Percentiles rank a stretch among this genome's conserved stretches.
Evolutionary conservation across 2,329 filamentous ascomycete genomes (phyloP).

Genomic region (Pseudocercospora musae): DNA sequence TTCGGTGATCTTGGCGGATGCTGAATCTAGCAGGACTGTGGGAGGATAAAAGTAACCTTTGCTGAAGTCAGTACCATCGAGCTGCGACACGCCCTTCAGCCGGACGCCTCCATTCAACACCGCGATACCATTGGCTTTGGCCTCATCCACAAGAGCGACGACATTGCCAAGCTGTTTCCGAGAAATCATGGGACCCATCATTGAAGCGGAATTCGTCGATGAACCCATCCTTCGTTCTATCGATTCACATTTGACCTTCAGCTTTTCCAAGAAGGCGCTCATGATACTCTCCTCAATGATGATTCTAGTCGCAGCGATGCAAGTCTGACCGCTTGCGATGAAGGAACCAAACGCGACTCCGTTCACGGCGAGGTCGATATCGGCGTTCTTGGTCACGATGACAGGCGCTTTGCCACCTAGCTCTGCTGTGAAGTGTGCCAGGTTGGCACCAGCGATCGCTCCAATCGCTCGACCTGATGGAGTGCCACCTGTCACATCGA

Average conservation of each 20-base stretch:
- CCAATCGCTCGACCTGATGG: conserved; percentile 69
- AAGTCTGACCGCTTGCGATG: conserved; percentile 59
- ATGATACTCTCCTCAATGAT: conserved; percentile 50
- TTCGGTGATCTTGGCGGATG: conserved; percentile 23
- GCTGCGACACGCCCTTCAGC: conserved; percentile 46
- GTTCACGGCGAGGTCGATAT: conserved; percentile 47
- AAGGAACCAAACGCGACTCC: conserved; percentile 57
- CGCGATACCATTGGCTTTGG: conserved; percentile 57
- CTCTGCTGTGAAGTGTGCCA: conserved; percentile 59
- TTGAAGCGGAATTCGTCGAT: conserved; percentile 65
- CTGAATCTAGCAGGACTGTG: conserved; percentile 35
- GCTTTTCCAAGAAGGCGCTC: conserved; percentile 58
- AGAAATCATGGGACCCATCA: conserved; percentile 65
- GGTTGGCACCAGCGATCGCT: conserved; percentile 59
- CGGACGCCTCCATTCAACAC: conserved; percentile 45
- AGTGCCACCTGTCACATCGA: conserved; percentile 75
- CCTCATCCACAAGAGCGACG: conserved; percentile 64
- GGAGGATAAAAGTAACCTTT: conserved; percentile 52
- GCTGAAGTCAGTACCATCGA: conserved; percentile 52
- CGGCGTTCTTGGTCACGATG: conserved; percentile 52
- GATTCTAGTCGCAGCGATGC: conserved; percentile 54
- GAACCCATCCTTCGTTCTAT: conserved; percentile 63
- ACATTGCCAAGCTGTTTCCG: conserved; percentile 57
- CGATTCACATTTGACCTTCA: conserved; percentile 60
- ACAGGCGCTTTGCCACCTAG: conserved; percentile 58